Conservation (phyloP, 257 asterid species). For the Capsicum rhomboideum region DNA sequence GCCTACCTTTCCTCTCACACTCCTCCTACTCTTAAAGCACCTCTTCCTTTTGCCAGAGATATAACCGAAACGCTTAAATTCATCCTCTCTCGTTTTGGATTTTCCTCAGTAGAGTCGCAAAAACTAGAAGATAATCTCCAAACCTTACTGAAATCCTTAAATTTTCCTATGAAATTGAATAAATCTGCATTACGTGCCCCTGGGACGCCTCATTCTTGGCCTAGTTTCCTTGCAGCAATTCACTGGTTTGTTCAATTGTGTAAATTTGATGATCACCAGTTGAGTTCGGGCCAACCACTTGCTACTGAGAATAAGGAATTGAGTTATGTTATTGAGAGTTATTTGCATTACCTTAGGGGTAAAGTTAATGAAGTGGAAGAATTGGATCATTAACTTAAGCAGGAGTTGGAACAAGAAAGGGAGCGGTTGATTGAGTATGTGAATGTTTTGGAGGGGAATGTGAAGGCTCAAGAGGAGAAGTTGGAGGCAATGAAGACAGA, state of each 20-base stretch:
- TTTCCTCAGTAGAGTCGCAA: conserved; percentile 9
- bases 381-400: conserved; percentile 43
- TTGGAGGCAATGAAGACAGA: conserved; percentile 46
- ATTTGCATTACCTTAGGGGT: conserved; percentile 46
- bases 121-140: conserved; percentile 57
- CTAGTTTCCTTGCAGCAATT: conserved; percentile 51
- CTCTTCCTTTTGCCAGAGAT: conserved; percentile 67
- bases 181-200: conserved; percentile 78
- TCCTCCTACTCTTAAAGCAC: conserved; percentile 44
- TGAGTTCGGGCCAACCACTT: conserved; percentile 7
- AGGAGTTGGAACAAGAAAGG: conserved; percentile 41
- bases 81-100: conserved; percentile 49
- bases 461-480: conserved; percentile 31
- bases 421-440: conserved; percentile 35
- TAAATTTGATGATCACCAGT: conserved; percentile 34
- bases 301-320: conserved; percentile 34
- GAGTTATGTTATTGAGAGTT: conserved; percentile 35
- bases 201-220: conserved; percentile 78
- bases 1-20: conserved; percentile 52
- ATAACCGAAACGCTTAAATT: conserved; percentile 61
- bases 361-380: conserved; percentile 49
- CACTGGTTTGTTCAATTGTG: conserved; percentile 77
- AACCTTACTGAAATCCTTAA: conserved; percentile 33
- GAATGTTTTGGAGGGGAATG: conserved; percentile 27
- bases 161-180: conserved; percentile 63